A percentile compares a stretch with the other conserved stretches of the same genome.
Conservation (phyloP, 2,329 filamentous ascomycete genomes). For the Aspergillus pseudoglaucus region DNA sequence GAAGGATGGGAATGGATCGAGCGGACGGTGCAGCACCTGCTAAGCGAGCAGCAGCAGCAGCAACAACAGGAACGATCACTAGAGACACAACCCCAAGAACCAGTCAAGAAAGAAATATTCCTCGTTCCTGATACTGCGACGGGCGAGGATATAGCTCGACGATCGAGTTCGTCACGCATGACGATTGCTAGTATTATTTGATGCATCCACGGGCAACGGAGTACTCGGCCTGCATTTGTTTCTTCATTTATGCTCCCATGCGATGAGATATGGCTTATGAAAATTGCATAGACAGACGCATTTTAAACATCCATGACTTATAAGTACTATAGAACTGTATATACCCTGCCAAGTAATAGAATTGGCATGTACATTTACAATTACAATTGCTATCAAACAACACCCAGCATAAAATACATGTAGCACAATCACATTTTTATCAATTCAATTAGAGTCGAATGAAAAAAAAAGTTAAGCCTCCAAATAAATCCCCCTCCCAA, state of each 20-base stretch:
- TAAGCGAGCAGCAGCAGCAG: constrained; percentile 39
- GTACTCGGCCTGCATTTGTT: not conserved
- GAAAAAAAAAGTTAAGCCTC: constrained; percentile 57
- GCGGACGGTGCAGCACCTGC: constrained; percentile 52
- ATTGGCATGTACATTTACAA: constrained; percentile 1
- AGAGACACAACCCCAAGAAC: constrained; percentile 33
- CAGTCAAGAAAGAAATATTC: constrained; percentile 11
- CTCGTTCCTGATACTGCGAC: constrained; percentile 17
- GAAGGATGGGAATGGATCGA: constrained; percentile 74
- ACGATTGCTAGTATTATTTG: constrained; percentile 43
- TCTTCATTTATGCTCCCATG: too few relatives aligned
- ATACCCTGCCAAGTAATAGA: too few relatives aligned
- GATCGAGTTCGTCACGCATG: constrained; percentile 33
- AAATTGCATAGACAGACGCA: too few relatives aligned
- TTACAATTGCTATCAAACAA: not conserved
- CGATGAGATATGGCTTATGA: not conserved
- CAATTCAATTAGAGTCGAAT: not conserved
- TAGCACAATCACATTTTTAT: not conserved
- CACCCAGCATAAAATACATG: too few relatives aligned
- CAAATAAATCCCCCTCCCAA: constrained; percentile 94
- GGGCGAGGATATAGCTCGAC: constrained; percentile 15
- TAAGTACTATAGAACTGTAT: too few relatives aligned
- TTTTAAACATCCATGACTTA: too few relatives aligned
- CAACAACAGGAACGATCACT: constrained; percentile 18
- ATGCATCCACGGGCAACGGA: constrained; percentile 22